Conservation (phyloP, 2,329 filamentous ascomycete genomes). For the Cryphonectria naterciae region DNA sequence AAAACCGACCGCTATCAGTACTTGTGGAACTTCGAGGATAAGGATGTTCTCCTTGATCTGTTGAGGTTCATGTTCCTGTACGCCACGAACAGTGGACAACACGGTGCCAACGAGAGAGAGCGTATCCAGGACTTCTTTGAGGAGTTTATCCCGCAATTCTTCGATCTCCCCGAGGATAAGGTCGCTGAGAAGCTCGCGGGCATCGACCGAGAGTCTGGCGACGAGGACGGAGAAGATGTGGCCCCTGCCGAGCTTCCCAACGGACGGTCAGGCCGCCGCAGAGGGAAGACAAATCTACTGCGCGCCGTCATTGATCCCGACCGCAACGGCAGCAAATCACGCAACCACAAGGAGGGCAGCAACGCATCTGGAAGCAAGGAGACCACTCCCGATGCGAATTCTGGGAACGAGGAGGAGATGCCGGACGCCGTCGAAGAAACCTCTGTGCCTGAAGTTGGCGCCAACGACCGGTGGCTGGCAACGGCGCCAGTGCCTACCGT, state of each 20-base stretch:
- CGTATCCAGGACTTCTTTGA: constrained; percentile 77
- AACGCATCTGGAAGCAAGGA: constrained; percentile 81
- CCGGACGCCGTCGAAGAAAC: constrained; percentile 62
- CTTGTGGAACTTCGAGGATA: constrained; percentile 73
- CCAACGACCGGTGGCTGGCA: constrained; percentile 68
- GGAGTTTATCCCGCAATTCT: constrained; percentile 76
- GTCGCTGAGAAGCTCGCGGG: constrained; percentile 70
- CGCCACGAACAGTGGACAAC: constrained; percentile 69
- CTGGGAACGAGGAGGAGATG: constrained; percentile 77
- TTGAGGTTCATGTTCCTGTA: constrained; percentile 67
- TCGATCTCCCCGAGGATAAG: constrained; percentile 72
- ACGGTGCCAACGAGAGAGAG: constrained; percentile 73
- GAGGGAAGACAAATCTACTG: constrained; percentile 79
- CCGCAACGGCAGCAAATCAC: constrained; percentile 70
- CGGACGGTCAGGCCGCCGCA: constrained; percentile 65
- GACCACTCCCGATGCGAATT: constrained; percentile 83
- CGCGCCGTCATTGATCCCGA: constrained; percentile 82
- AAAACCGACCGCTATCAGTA: constrained; percentile 71
- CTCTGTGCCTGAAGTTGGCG: constrained; percentile 60
- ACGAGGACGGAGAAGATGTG: constrained; percentile 77
- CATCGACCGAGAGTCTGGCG: constrained; percentile 70
- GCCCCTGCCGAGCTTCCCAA: constrained; percentile 73
- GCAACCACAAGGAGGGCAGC: constrained; percentile 79
- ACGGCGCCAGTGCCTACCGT: constrained; percentile 61
- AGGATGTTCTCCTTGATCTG: constrained; percentile 67